These are phyloP conservation scores for Calonectria pseudoreteaudii DNA, from an alignment of 2,329 filamentous ascomycete genomes.

Conservation along the genomic window DNA sequence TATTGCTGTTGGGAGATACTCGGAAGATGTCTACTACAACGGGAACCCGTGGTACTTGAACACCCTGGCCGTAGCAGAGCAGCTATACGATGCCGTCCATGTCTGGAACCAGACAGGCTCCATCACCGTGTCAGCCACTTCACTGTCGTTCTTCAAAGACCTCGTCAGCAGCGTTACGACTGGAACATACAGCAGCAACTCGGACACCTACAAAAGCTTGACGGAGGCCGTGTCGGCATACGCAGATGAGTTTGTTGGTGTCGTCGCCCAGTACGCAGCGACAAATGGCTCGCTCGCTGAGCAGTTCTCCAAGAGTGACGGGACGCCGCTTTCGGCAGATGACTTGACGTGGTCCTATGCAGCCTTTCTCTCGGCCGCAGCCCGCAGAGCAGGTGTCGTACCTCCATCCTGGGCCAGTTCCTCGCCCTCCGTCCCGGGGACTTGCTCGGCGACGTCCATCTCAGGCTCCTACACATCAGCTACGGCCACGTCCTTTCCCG, in stretches of 20 bases:
- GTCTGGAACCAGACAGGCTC: constrained; percentile 75
- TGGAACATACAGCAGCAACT: constrained; percentile 70
- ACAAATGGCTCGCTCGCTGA: constrained; percentile 74
- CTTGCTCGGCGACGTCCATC: constrained; percentile 60
- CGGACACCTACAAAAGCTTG: constrained; percentile 64
- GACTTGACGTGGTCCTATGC: constrained; percentile 83
- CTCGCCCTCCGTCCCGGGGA: constrained; percentile 60
- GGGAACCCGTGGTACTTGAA: constrained; percentile 87
- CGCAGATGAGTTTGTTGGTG: constrained; percentile 70
- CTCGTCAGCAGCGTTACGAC: constrained; percentile 67
- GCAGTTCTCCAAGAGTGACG: constrained; percentile 70
- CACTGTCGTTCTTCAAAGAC: constrained; percentile 78
- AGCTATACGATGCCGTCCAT: constrained; percentile 81
- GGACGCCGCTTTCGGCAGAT: constrained; percentile 69
- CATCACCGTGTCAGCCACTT: constrained; percentile 73
- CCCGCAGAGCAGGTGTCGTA: constrained; percentile 65
- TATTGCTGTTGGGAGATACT: constrained; percentile 74
- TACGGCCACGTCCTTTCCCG: constrained; percentile 61
- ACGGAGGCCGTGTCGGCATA: constrained; percentile 68
- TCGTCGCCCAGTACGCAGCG: constrained; percentile 72
- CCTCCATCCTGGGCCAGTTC: constrained; percentile 67
- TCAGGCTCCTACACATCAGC: constrained; percentile 64
- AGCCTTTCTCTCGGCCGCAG: constrained; percentile 73
- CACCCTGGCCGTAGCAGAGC: constrained; percentile 82
- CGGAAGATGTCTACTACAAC: constrained; percentile 79